Evolutionary conservation across 495 filamentous ascomycete genomes (phyloP), one percentile per base, ranked within the genome.

Genomic region (Penicillium tannophilum): DNA sequence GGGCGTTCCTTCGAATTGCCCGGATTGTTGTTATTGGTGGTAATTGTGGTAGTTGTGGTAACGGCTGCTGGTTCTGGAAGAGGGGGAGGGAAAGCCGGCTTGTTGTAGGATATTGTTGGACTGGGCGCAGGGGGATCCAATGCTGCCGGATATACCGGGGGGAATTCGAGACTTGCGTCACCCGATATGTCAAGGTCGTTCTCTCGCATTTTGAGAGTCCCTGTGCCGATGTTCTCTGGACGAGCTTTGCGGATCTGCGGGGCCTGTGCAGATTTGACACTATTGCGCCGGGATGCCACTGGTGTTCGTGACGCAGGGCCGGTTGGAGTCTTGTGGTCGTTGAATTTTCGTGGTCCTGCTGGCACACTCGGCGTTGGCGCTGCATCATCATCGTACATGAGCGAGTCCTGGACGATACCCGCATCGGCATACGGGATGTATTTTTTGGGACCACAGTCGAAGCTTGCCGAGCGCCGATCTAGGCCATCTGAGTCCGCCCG

Each of bases 311-410:
- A 74, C 20, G 79, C 72, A 55, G 82, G 80, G 55, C 61, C 75
- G 70, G 57, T 80, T 63, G 61, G 75, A 59, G 52, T 76, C 70
- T 47, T 76, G 75, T 64, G 74, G 30, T 77, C 76, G 9, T 39
- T 60, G 20, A 65, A 54, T 52, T 75, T 76, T 24, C 90, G 82
- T 52, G 93, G 92, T 12, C 93, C 93, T 44, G 79, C 88, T 19
- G 92, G 92, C 49, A 98, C 77, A 42, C 86, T 94, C 23, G 94
- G 94, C 20, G 88, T 92, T 12, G 93, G 93, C 30, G 94, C 94
- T 56, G 93, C 90, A 64, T 96, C 91, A 35, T 55, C 84, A 55
- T 85, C 71, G 54, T 83, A 82, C 10, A 66, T 31, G 14, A 65
- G 52, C n/a, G 66, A 54, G 41, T 72, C 71, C 54, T 73, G 63